phyloP scores from a whole-genome alignment of 225 moss, liverwort and hornwort genomes.

The Sphagnum contortum region DNA sequence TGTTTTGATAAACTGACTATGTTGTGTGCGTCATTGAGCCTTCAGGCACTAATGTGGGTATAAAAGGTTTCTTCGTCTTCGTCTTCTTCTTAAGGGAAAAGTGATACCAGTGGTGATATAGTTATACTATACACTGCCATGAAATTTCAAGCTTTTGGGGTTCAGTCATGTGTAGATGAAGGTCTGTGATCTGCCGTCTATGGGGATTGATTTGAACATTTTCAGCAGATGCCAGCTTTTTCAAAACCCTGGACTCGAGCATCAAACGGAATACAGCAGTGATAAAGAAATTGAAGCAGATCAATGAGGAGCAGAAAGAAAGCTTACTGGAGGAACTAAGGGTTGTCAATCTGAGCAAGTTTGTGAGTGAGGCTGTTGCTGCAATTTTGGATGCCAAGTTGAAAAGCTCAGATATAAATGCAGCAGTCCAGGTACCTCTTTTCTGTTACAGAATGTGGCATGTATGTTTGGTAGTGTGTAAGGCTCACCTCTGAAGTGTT shows the following conservation, averaged over 20 bases:
- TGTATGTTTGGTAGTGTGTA: too few relatives aligned
- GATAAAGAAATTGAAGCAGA: conserved; percentile 97
- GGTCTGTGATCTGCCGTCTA: not conserved
- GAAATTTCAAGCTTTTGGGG: too few relatives aligned
- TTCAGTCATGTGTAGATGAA: not conserved
- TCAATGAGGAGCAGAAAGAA: conserved; percentile 95
- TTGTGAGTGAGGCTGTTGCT: conserved; percentile 96
- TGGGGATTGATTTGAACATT: conserved; percentile 8
- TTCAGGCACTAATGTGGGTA: too few relatives aligned
- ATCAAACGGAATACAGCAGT: conserved; percentile 96
- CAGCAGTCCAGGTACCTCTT: conserved; percentile 81
- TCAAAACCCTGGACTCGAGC: conserved; percentile 85
- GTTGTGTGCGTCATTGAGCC: too few relatives aligned
- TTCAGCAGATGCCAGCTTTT: conserved; percentile 57
- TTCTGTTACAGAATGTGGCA: not conserved
- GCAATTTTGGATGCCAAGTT: conserved; percentile 93
- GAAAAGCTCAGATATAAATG: conserved; percentile 91
- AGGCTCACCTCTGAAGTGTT: too few relatives aligned
- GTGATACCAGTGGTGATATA: too few relatives aligned
- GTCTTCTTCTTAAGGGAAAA: too few relatives aligned
- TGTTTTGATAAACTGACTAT: too few relatives aligned
- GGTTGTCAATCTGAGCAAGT: conserved; percentile 87
- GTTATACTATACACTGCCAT: too few relatives aligned
- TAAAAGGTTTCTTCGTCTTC: too few relatives aligned
- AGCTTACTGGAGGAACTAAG: conserved; percentile 82